Evolutionary conservation across 2,329 filamentous ascomycete species (phyloP).

Genomic region (Incumbomyces delicatus): DNA sequence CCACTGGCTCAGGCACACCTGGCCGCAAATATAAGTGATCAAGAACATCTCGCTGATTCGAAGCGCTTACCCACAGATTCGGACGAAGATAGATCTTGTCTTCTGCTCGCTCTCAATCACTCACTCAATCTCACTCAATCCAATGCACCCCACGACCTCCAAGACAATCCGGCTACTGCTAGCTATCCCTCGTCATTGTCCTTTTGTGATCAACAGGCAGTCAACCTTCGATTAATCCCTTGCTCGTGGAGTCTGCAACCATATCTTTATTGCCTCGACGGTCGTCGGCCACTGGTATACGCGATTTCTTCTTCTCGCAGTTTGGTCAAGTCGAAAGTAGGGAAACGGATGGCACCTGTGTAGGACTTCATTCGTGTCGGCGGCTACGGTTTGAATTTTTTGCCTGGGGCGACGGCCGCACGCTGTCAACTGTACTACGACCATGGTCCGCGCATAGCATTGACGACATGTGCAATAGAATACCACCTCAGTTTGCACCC

Average conservation of each 20-base stretch:
- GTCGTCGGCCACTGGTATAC: too few species aligned
- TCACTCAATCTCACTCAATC: background rate
- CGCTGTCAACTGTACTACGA: constrained; percentile 2
- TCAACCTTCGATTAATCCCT: background rate
- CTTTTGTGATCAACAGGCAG: constrained; percentile 2
- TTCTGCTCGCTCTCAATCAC: background rate
- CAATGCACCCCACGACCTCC: background rate
- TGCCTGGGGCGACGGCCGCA: background rate
- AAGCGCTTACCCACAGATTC: constrained; percentile 76
- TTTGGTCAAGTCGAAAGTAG: background rate
- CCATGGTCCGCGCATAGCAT: background rate
- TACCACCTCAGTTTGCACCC: too few species aligned
- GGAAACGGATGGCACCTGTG: background rate
- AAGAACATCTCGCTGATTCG: constrained; percentile 41
- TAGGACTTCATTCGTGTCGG: constrained; percentile 3
- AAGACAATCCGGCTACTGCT: background rate
- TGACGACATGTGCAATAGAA: background rate
- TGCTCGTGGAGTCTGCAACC: background rate
- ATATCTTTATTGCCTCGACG: background rate
- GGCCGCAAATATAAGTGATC: constrained; percentile 59
- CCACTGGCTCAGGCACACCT: constrained; percentile 60
- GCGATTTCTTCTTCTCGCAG: background rate
- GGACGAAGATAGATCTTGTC: constrained; percentile 66
- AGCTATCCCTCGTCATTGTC: background rate
- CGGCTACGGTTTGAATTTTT: background rate